A percentile compares a stretch with the other conserved stretches of the same genome.
These are phyloP conservation scores for Glycine latifolia DNA, from an alignment of 306 rosid genomes.

Conservation along the genomic window DNA sequence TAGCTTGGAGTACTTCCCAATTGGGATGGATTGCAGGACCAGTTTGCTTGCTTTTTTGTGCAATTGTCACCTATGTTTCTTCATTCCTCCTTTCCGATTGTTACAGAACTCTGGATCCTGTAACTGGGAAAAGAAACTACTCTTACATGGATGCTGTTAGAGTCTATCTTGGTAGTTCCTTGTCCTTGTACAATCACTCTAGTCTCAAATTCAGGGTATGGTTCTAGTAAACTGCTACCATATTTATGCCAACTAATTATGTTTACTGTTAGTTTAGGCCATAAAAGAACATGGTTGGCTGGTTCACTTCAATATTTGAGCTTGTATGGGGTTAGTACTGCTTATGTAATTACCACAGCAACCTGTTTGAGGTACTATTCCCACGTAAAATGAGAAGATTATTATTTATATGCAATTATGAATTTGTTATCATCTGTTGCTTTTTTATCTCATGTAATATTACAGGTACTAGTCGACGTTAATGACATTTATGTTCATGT, in stretches of 20 bases:
- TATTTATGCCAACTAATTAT: constrained; percentile 32
- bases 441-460: not conserved
- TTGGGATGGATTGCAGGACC: no score
- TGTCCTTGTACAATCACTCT: not conserved
- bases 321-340: constrained; percentile 64
- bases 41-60: constrained; percentile 55
- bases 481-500: not conserved
- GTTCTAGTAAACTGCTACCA: constrained; percentile 21
- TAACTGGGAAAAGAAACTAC: constrained; percentile 64
- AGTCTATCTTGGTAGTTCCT: constrained; percentile 57
- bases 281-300: constrained; percentile 55
- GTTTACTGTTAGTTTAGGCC: constrained; percentile 56
- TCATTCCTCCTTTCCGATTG: constrained; percentile 64
- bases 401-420: not conserved
- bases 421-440: not conserved
- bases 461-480: not conserved
- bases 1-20: no score
- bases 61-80: constrained; percentile 53
- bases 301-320: constrained; percentile 58
- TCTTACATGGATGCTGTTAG: constrained; percentile 65
- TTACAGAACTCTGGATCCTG: constrained; percentile 65
- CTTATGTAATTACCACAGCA: constrained; percentile 66
- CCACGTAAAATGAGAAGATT: not conserved
- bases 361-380: constrained; percentile 61
- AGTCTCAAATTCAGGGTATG: constrained; percentile 35